Percentiles rank a stretch among this genome's conserved stretches.
These are phyloP conservation scores for Nymphaea thermarum DNA, from an alignment of 164 flowering plant genomes.

Conservation along the genomic window DNA sequence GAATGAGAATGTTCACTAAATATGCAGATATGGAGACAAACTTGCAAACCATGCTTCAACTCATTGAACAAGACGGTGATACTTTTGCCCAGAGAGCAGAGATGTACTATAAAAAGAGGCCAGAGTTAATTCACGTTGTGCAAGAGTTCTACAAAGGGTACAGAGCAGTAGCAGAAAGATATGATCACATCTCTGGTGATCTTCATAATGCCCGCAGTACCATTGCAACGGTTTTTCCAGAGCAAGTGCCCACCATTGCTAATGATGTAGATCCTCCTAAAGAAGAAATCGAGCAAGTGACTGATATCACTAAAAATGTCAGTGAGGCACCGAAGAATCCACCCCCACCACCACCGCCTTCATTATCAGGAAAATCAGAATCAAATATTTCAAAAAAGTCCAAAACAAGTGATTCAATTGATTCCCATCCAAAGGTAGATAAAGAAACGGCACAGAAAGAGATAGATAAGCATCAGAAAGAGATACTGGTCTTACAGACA, in stretches of 20 bases:
- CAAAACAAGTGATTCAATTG: constrained; percentile 18
- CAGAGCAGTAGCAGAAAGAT: constrained; percentile 83
- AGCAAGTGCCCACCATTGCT: constrained; percentile 36
- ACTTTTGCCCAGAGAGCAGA: constrained; percentile 73
- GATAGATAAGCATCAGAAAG: constrained; percentile 56
- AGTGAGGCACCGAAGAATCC: constrained; percentile 12
- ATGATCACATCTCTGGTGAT: constrained; percentile 66
- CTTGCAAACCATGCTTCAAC: constrained; percentile 41
- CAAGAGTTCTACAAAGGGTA: constrained; percentile 66
- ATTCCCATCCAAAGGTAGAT: constrained; percentile 7
- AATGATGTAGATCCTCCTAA: constrained; percentile 44
- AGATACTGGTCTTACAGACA: constrained; percentile 54
- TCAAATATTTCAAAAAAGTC: constrained; percentile 5
- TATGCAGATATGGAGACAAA: constrained; percentile 79
- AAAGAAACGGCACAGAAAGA: constrained; percentile 23
- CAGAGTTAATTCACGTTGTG: constrained; percentile 58
- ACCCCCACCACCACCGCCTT: constrained; percentile 12
- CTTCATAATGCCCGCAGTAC: constrained; percentile 73
- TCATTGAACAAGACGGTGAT: constrained; percentile 76
- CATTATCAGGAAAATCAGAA: constrained; percentile 18
- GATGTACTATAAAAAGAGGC: constrained; percentile 74
- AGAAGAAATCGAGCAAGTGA: background rate
- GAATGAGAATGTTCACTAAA: background rate
- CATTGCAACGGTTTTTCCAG: constrained; percentile 74
- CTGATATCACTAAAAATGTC: constrained; percentile 4